phyloP scores from a whole-genome alignment of 495 filamentous ascomycete genomes.

The Xylaria venustula region DNA sequence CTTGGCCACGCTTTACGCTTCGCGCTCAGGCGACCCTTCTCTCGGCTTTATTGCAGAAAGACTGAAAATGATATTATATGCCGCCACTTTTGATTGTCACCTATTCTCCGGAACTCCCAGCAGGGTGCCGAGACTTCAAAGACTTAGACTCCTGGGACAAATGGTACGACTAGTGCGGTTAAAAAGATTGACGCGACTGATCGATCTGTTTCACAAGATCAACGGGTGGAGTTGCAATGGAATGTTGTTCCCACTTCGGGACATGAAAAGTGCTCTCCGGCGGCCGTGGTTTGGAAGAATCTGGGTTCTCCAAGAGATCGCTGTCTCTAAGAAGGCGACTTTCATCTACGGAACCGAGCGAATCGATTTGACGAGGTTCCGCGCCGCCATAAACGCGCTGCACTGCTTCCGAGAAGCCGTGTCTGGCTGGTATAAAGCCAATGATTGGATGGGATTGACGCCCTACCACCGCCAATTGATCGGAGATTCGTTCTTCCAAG shows the following conservation, averaged over 20 bases:
- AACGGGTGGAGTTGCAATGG: constrained; percentile 11
- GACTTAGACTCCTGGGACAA: neutral
- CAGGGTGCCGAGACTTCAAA: neutral
- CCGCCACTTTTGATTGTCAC: neutral
- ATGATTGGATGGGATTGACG: too few relatives aligned
- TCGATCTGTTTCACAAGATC: constrained; percentile 11
- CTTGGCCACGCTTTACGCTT: neutral
- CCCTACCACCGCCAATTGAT: too few relatives aligned
- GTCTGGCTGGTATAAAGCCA: too few relatives aligned
- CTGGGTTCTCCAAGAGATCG: constrained; percentile 25
- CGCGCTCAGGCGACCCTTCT: neutral
- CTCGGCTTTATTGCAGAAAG: neutral
- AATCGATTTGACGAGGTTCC: neutral
- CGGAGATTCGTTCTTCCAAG: too few relatives aligned
- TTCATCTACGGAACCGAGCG: constrained; percentile 16
- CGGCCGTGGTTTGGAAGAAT: constrained; percentile 21
- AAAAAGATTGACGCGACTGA: neutral
- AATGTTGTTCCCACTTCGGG: constrained; percentile 8
- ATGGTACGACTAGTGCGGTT: too few relatives aligned
- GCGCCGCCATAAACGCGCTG: constrained; percentile 8
- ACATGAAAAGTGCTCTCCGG: constrained; percentile 7
- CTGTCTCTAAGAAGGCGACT: constrained; percentile 12
- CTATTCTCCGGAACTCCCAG: neutral
- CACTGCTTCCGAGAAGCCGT: neutral
- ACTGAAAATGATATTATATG: neutral